Conservation (phyloP, 2,329 filamentous ascomycete species). For the Aspergillus awamori region DNA sequence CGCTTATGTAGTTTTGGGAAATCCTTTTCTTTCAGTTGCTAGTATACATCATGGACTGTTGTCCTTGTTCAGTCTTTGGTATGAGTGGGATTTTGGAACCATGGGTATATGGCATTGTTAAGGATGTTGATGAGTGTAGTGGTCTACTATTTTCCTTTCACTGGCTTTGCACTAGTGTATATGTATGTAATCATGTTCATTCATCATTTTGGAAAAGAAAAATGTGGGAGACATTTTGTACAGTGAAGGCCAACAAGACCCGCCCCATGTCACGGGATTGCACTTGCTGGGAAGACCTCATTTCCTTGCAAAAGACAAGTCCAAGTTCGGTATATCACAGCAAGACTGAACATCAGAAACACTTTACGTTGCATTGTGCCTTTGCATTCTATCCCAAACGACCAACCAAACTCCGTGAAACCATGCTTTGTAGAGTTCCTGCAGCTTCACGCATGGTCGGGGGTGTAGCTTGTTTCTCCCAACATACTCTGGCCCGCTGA, state of each 20-base stretch:
- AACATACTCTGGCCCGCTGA: constrained; percentile 61
- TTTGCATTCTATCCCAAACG: constrained; percentile 14
- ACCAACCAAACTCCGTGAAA: constrained; percentile 22
- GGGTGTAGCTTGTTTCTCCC: constrained; percentile 71
- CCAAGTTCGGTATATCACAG: neutral
- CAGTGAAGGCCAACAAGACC: neutral
- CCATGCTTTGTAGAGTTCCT: constrained; percentile 3
- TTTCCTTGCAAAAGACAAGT: neutral
- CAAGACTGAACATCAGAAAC: neutral
- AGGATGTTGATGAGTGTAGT: neutral
- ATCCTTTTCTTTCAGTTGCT: neutral
- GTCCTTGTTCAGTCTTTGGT: too few relatives aligned
- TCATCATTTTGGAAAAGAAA: neutral
- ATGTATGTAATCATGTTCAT: neutral
- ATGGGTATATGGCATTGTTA: neutral
- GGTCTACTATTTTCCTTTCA: neutral
- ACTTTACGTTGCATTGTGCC: neutral
- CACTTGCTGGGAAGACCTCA: neutral
- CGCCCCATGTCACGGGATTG: neutral
- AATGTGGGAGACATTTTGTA: neutral
- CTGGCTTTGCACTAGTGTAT: neutral
- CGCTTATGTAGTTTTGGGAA: constrained; percentile 25
- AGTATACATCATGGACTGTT: neutral
- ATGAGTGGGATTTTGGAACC: too few relatives aligned
- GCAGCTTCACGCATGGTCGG: constrained; percentile 54